These are phyloP conservation scores for Verticillium klebahnii DNA, from an alignment of 2,329 filamentous ascomycete genomes.

Conservation along the genomic window DNA sequence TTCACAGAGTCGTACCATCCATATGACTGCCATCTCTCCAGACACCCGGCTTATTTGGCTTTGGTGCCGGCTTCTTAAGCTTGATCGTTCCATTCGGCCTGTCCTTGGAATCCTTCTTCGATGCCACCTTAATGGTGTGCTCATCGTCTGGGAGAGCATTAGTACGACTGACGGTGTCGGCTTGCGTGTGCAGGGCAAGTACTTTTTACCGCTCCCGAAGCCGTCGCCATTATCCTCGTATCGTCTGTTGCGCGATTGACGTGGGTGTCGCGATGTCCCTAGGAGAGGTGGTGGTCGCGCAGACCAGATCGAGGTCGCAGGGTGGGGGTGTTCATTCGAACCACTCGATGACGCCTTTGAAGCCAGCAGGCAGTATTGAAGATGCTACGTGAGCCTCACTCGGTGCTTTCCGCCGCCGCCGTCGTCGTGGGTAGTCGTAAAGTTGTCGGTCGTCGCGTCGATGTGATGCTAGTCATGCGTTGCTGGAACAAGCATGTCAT, in stretches of 20 bases:
- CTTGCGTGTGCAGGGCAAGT: background rate
- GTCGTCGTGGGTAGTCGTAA: background rate
- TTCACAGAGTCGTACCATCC: slow-evolving; percentile 41
- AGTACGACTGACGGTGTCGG: background rate
- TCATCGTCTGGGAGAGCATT: slow-evolving; percentile 39
- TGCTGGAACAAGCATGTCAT: background rate
- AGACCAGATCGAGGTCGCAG: background rate
- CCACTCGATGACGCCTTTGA: background rate
- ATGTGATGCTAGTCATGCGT: background rate
- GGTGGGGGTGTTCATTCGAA: background rate
- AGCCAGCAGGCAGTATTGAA: background rate
- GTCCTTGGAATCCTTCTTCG: slow-evolving; percentile 46
- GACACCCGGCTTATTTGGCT: slow-evolving; percentile 62
- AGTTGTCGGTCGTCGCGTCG: background rate
- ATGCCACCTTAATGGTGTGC: slow-evolving; percentile 58
- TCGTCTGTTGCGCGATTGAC: background rate
- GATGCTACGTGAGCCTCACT: background rate
- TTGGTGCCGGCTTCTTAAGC: slow-evolving; percentile 58
- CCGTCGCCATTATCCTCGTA: slow-evolving; percentile 7
- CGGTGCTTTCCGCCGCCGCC: background rate
- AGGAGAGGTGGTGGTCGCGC: background rate
- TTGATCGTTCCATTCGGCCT: slow-evolving; percentile 48
- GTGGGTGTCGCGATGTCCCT: background rate
- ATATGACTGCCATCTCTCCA: slow-evolving; percentile 65
- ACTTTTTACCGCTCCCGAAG: slow-evolving; percentile 13